Percentiles rank a stretch among this genome's conserved stretches.
Conservation (phyloP, 495 filamentous ascomycete species). For the Aspergillus bridgeri region DNA sequence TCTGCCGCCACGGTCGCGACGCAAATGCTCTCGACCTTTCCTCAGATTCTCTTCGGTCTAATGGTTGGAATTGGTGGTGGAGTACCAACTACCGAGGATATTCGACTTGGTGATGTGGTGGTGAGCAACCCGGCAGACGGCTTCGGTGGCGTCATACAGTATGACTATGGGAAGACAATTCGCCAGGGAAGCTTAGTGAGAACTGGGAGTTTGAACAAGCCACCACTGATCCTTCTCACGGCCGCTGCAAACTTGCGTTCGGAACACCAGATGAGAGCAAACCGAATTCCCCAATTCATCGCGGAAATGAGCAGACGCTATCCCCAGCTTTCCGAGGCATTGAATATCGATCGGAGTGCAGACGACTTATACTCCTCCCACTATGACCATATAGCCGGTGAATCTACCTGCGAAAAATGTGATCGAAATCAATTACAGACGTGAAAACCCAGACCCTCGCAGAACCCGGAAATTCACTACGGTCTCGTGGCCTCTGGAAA, state of each 20-base stretch:
- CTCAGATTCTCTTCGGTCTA: slow-evolving; percentile 26
- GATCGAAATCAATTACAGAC: background rate
- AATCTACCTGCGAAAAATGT: background rate
- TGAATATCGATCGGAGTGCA: background rate
- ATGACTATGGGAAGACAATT: slow-evolving; percentile 27
- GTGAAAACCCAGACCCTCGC: background rate
- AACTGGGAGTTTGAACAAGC: slow-evolving; percentile 1
- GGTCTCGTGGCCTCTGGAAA: slow-evolving; percentile 15
- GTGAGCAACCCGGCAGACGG: slow-evolving; percentile 11
- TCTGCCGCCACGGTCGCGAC: background rate
- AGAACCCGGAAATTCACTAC: slow-evolving; percentile 11
- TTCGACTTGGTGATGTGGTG: slow-evolving; percentile 18
- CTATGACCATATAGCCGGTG: background rate
- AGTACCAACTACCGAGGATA: slow-evolving; percentile 3
- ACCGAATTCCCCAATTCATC: background rate
- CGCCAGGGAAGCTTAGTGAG: background rate
- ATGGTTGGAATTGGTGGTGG: slow-evolving; percentile 16
- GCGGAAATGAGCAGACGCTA: background rate
- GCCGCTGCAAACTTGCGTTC: background rate
- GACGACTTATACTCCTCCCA: background rate
- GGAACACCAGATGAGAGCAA: background rate
- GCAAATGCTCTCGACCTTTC: slow-evolving; percentile 1
- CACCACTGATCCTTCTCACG: background rate
- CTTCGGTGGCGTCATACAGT: slow-evolving; percentile 31
- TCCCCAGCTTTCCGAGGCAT: background rate